A percentile compares a stretch with the other conserved stretches of the same genome.
phyloP scores from a whole-genome alignment of 208 protist genomes.

The Wallacemonas sp. region DNA sequence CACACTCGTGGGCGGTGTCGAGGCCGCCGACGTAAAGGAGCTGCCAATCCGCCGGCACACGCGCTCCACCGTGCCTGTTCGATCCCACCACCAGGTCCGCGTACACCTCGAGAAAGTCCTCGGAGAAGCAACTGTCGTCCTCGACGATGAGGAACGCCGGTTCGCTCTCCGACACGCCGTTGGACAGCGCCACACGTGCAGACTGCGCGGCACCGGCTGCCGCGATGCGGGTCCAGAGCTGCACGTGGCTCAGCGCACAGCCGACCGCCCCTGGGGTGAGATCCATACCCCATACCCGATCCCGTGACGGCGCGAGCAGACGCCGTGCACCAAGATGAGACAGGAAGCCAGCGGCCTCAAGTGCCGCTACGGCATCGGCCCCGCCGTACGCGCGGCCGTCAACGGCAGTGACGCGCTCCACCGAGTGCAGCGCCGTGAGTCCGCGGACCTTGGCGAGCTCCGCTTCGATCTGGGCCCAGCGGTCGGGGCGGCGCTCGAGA shows the following conservation, averaged over 20 bases:
- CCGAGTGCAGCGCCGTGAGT: constrained; percentile 19
- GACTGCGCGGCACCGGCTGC: background rate
- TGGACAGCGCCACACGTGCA: background rate
- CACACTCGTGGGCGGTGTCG: constrained; percentile 65
- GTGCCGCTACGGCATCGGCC: constrained; percentile 19
- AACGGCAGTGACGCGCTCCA: constrained; percentile 58
- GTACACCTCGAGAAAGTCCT: constrained; percentile 39
- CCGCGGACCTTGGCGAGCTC: constrained; percentile 39
- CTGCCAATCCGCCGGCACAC: constrained; percentile 71
- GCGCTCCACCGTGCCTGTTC: constrained; percentile 8
- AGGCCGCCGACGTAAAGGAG: constrained; percentile 85
- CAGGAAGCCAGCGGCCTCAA: constrained; percentile 47
- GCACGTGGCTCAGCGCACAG: constrained; percentile 78
- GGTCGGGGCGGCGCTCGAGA: constrained; percentile 62
- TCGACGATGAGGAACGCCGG: constrained; percentile 31
- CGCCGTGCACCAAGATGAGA: constrained; percentile 59
- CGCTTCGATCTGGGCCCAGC: constrained; percentile 43
- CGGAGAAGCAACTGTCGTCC: background rate
- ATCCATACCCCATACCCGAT: constrained; percentile 87
- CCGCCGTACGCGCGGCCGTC: constrained; percentile 33
- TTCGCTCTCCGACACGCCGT: constrained; percentile 28
- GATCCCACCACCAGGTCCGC: background rate
- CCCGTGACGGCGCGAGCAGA: constrained; percentile 29
- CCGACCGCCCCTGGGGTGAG: constrained; percentile 72
- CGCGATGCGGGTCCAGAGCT: constrained; percentile 72